These are phyloP conservation scores for Globisporangium cederbergense DNA, from an alignment of 352 stramenopile species.

Conservation along the genomic window DNA sequence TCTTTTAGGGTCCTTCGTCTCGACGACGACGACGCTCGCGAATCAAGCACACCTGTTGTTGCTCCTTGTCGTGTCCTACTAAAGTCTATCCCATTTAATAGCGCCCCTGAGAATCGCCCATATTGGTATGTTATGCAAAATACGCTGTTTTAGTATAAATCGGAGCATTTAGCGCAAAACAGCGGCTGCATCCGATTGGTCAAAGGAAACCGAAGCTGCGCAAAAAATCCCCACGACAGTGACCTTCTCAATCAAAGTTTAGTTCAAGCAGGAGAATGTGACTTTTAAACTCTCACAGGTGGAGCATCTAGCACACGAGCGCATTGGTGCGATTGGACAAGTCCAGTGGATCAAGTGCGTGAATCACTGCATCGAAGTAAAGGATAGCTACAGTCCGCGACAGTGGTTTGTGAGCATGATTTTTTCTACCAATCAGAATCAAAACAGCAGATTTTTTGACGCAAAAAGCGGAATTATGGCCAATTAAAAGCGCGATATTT, in stretches of 20 bases:
- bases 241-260: background rate
- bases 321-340: no score
- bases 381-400: no score
- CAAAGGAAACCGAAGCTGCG: background rate
- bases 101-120: background rate
- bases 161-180: background rate
- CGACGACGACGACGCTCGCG: constrained; percentile 18
- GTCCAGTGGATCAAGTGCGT: no score
- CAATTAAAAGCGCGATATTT: no score
- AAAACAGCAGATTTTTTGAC: no score
- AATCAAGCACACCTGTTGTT: constrained; percentile 28
- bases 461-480: no score
- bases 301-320: no score
- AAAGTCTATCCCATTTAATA: background rate
- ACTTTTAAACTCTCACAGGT: no score
- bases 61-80: constrained; percentile 18
- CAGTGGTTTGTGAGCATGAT: no score
- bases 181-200: background rate
- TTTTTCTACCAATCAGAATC: no score
- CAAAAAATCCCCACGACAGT: background rate
- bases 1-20: constrained; percentile 45
- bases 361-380: no score
- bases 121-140: background rate
- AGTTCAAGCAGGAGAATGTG: background rate
- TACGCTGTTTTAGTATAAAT: background rate